Percentiles rank a stretch among this genome's conserved stretches.
phyloP scores from a whole-genome alignment of 768 basidiomycete genomes.

The Trametes cubensis region DNA sequence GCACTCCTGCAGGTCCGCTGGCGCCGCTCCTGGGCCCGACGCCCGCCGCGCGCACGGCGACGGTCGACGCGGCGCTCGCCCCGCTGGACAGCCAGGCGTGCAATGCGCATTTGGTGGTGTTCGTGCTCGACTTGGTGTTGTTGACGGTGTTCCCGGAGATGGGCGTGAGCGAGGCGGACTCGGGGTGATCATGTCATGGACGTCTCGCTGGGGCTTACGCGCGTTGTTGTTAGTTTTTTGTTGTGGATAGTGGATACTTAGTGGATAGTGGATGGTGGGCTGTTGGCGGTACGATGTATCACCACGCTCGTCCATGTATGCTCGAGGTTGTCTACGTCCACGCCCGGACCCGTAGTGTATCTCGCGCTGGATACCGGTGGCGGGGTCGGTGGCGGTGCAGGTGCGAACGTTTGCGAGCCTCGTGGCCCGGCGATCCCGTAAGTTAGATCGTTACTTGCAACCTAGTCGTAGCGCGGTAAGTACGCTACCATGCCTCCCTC shows the following conservation, averaged over 20 bases:
- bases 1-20: conserved; percentile 43
- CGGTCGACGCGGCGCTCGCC: conserved; percentile 58
- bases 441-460: too few relatives aligned
- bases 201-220: neutral
- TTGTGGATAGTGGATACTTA: neutral
- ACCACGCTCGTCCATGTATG: too few relatives aligned
- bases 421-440: too few relatives aligned
- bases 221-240: neutral
- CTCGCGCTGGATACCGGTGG: too few relatives aligned
- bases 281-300: too few relatives aligned
- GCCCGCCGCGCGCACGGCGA: conserved; percentile 39
- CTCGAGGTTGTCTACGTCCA: too few relatives aligned
- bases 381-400: too few relatives aligned
- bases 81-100: conserved; percentile 65
- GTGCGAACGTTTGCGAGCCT: too few relatives aligned
- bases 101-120: conserved; percentile 76
- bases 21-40: conserved; percentile 60
- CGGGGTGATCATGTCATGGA: neutral
- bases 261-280: too few relatives aligned
- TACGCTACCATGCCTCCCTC: too few relatives aligned
- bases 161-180: conserved; percentile 34
- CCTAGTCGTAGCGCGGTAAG: too few relatives aligned
- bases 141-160: conserved; percentile 80
- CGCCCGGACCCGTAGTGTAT: too few relatives aligned
- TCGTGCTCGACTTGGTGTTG: conserved; percentile 75